A percentile compares a stretch with the other conserved stretches of the same genome.
These are phyloP conservation scores for Xylaria sp. DNA, from an alignment of 495 filamentous ascomycete species.

Conservation along the genomic window DNA sequence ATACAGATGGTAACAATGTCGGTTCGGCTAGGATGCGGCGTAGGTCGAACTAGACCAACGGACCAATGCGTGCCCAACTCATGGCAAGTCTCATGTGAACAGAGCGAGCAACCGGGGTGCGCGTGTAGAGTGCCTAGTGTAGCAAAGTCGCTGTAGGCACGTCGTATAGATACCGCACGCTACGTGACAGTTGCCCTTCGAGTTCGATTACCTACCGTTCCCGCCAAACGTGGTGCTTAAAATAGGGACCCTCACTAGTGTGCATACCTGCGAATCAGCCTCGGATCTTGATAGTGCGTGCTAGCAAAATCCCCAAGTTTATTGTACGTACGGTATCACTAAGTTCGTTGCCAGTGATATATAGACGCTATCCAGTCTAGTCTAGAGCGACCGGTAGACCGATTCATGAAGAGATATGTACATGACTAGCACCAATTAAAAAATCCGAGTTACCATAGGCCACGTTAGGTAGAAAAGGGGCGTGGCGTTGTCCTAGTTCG, in stretches of 20 bases:
- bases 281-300: not conserved
- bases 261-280: not conserved
- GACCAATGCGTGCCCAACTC: constrained; percentile 1
- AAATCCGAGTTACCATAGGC: constrained; percentile 2
- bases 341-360: not conserved
- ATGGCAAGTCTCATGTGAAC: constrained; percentile 21
- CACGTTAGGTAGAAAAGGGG: not conserved
- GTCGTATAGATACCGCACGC: not conserved
- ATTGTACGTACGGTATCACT: not conserved
- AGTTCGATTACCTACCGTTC: constrained; percentile 1
- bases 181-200: constrained; percentile 20
- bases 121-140: constrained; percentile 1
- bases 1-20: constrained; percentile 6
- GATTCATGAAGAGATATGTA: not conserved
- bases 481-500: constrained; percentile 15
- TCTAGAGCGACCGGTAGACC: not conserved
- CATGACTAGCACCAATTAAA: not conserved
- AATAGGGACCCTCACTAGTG: not conserved
- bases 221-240: constrained; percentile 3
- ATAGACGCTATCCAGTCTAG: not conserved
- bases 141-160: constrained; percentile 2
- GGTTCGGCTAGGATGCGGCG: not conserved
- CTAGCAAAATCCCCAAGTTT: not conserved
- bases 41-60: not conserved
- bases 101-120: not conserved